Percentiles rank a stretch among this genome's conserved stretches.
Conservation (phyloP, 495 filamentous ascomycete genomes). For the Tuber indicum region DNA sequence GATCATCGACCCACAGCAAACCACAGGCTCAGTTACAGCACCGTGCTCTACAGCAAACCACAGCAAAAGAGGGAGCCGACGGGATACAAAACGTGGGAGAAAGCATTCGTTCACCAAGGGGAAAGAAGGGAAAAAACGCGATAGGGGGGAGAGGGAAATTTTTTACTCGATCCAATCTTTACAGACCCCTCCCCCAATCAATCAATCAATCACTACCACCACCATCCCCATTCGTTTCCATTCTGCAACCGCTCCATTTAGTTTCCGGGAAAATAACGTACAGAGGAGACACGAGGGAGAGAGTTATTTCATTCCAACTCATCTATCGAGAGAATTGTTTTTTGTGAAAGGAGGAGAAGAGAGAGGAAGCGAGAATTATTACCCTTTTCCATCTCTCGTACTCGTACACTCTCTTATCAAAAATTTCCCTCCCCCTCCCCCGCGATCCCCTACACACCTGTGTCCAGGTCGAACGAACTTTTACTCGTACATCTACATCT, state of each 20-base stretch:
- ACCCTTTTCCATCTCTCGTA: conserved; percentile 2
- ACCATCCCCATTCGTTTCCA: not conserved
- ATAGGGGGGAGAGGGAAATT: not conserved
- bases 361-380: not conserved
- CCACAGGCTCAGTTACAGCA: not conserved
- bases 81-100: not conserved
- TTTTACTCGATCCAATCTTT: not conserved
- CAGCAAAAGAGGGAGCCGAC: not conserved
- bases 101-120: not conserved
- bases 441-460: not conserved
- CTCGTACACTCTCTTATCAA: not conserved
- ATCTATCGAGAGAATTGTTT: not conserved
- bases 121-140: not conserved
- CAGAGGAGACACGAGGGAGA: not conserved
- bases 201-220: not conserved
- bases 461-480: not conserved
- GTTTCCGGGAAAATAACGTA: conserved; percentile 4
- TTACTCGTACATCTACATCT: not conserved
- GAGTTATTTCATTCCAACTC: not conserved
- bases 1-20: not conserved
- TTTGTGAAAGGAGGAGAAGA: not conserved
- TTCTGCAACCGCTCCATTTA: not conserved
- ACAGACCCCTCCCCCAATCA: not conserved
- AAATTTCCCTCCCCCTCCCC: not conserved
- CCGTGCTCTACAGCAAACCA: not conserved